phyloP scores from a whole-genome alignment of 176 grass and related monocot species.

The Musa schizocarpa region DNA sequence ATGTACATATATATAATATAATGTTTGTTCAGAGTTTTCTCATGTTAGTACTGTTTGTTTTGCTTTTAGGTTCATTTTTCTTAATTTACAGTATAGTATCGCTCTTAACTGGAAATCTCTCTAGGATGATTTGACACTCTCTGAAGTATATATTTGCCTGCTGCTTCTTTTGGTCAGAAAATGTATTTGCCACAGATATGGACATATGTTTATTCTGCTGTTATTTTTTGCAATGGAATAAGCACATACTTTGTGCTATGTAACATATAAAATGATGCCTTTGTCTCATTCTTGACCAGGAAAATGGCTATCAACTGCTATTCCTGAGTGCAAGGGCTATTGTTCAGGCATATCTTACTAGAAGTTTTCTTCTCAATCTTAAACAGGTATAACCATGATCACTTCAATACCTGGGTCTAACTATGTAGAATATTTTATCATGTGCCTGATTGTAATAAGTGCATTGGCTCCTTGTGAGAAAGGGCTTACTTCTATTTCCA shows the following conservation, averaged over 20 bases:
- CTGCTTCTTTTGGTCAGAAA: background rate
- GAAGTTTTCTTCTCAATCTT: conserved; percentile 92
- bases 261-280: background rate
- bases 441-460: background rate
- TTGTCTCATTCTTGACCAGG: conserved; percentile 44
- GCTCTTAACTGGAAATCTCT: background rate
- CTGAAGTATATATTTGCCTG: background rate
- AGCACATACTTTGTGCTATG: background rate
- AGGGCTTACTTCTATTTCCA: background rate
- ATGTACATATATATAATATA: too few species aligned
- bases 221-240: background rate
- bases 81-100: background rate
- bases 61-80: background rate
- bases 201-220: background rate
- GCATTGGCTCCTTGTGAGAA: background rate
- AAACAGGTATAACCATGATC: conserved; percentile 63
- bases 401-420: background rate
- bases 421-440: conserved; percentile 1
- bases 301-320: conserved; percentile 97
- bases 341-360: conserved; percentile 94
- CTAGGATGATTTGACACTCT: background rate
- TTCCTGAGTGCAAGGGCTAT: conserved; percentile 99
- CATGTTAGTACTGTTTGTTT: background rate
- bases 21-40: too few species aligned
- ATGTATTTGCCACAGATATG: background rate